Evolutionary conservation across 495 filamentous ascomycete genomes (phyloP), one percentile per base, ranked within the genome.

Genomic region (Thermothielavioides terrestris): DNA sequence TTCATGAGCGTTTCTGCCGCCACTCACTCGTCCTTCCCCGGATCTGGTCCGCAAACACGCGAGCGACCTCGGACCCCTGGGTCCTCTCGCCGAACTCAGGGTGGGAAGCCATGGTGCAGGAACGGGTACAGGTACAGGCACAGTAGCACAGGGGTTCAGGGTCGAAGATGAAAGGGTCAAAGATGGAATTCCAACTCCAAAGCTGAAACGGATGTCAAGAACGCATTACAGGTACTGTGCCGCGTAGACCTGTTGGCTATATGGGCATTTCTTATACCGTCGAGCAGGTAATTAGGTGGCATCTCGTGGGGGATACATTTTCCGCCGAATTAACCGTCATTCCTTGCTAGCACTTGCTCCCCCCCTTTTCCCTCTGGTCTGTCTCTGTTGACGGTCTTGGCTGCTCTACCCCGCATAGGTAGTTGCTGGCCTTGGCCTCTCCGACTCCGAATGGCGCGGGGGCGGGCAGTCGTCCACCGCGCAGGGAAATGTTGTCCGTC

Each of bases 41-140:
- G 32, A 76, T 68, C 15, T 68, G 52, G 12, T 65, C 58, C 0
- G 61, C 61, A 52, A 76, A 78, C 0, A 56, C 52, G 4, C 51
- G 54, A 3, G 72, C 72, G 9, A 75, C 76, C 43, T 70, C 62
- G 4, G 68, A 62, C 1, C 63, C 72, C 6, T 68, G 67, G 1
- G 72, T 75, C 18, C 50, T 61, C 26, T 69, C 64, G 20, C 69
- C 67, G 55, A 69, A 77, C 15, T 71, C 64, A 14, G 70, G 38
- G 35, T 74, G 61, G 4, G 69, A 70, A 30, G 63, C 62, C 69
- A 71, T 71, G 10, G 15, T 59, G 10, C n/a, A n/a, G n/a, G n/a
- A n/a, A n/a, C n/a, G n/a, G n/a, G n/a, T n/a, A n/a, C n/a, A n/a
- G n/a, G n/a, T n/a, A n/a, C n/a, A n/a, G n/a, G n/a, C n/a, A n/a